Conservation (phyloP, 192 early-diverging fungal genomes). For the Lobosporangium transversale region DNA sequence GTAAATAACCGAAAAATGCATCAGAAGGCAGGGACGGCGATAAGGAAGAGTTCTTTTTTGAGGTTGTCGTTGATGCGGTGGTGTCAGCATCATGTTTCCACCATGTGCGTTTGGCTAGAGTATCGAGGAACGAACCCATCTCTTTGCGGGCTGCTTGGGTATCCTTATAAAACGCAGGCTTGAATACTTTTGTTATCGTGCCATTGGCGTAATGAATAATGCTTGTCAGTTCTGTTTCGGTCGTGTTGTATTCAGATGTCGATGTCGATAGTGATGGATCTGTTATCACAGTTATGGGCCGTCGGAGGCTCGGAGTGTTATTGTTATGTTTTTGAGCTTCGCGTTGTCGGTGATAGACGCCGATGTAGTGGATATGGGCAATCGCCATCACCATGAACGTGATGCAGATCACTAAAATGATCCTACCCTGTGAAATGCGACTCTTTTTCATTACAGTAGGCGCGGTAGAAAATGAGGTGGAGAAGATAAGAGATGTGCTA, state of each 20-base stretch:
- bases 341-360: slow-evolving; percentile 6
- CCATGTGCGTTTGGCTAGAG: slow-evolving; percentile 24
- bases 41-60: too few species aligned
- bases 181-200: slow-evolving; percentile 28
- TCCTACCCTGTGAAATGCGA: slow-evolving; percentile 14
- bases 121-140: slow-evolving; percentile 41
- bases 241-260: neutral
- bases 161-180: slow-evolving; percentile 35
- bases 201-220: slow-evolving; percentile 24
- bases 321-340: neutral
- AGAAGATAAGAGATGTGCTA: neutral
- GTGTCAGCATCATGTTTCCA: neutral
- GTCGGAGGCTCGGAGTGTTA: neutral
- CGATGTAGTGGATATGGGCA: slow-evolving; percentile 30
- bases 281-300: neutral
- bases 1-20: slow-evolving; percentile 32
- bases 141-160: slow-evolving; percentile 17
- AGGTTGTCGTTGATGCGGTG: neutral
- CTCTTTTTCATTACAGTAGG: slow-evolving; percentile 17
- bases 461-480: too few species aligned
- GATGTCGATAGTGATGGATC: neutral
- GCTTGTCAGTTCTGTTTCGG: slow-evolving; percentile 12
- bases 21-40: slow-evolving; percentile 3
- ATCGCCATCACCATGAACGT: slow-evolving; percentile 29
- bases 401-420: slow-evolving; percentile 30